Base-by-base conservation (phyloP, 208 protist species). In the Crithidia fasciculata region DNA sequence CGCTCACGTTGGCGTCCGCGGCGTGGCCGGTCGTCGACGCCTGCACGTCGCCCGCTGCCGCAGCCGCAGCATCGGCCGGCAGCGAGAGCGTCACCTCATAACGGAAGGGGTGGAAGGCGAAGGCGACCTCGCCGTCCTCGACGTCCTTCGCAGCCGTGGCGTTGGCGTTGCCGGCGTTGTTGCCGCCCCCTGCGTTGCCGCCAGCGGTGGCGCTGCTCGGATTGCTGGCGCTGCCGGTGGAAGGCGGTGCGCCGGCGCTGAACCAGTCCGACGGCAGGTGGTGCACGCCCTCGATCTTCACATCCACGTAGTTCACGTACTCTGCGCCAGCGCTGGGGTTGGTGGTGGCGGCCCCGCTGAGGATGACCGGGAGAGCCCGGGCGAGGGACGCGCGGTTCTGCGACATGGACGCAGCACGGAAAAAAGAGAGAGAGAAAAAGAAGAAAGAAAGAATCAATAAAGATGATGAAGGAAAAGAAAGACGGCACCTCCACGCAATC, bases 271-370 rank as follows among this genome's bases (percentile, higher is more conserved):
- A 55, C 0, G 91, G 91, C 37, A 96, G 45, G 59, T 88, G 84
- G 5, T 80, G 57, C 9, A 96, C 68, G 15, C 72, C 68, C 13
- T 88, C 76, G 8, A 96, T 69, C 70, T 93, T 94, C 19, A 96
- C 72, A 60, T 96, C 89, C 41, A 96, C 40, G 73, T 93, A 88
- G 74, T 94, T 96, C 12, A 92, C 85, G 53, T 80, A 87, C 18
- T 79, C 57, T 15, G 44, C 15, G 10, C 2, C 9, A 47, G 15
- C 36, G 10, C 19, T 39, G 69, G n/a, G 5, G 37, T 16, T 18
- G 15, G 5, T 61, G 44, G 5, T n/a, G 54, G 15, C 37, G 43
- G 47, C 28, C 19, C 15, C 39, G 64, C 52, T 18, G 5, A 69
- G 64, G 37, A 49, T 45, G 39, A 52, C 13, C 8, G 64, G 61